Base-by-base conservation (phyloP, 169 alveolate species). In the Prorocentrum cordatum region DNA sequence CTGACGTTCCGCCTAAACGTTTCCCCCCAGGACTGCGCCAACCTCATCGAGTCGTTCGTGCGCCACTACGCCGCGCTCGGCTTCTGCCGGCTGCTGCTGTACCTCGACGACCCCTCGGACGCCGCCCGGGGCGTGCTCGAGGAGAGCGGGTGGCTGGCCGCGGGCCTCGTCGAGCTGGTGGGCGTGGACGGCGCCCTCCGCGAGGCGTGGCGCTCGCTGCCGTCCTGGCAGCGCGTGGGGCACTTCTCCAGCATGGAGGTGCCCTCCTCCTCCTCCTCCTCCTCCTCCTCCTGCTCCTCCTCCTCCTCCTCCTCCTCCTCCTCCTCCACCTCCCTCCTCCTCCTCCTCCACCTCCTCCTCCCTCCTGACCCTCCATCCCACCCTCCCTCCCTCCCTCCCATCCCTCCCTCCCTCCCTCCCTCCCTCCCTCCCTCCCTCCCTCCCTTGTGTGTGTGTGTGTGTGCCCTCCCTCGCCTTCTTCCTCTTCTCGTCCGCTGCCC, bases 41-140 rank as follows among this genome's bases (percentile, higher is more conserved):
- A 75, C 73, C 42, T 82, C 80, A 82, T 82, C 27, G 91, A 82
- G 68, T 62, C 80, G 58, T 82, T 82, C 31, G 91, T 82, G 22
- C 58, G 77, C 42, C 91, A 82, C 62, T 82, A 82, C 31, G 91
- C 91, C 3, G 91, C 91, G n/a, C 38, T 82, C 70, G 91, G 91
- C 6, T 77, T 77, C 64, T 58, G 26, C 33, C 59, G 73, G 10
- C 12, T 77, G 73, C 64, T 77, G 89, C 67, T 82, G 26, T 82
- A 82, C 68, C 59, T 64, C 47, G 91, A 82, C 29, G 91, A 82
- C n/a, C 58, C 54, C n/a, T 36, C 24, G 32, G 91, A 82, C 27
- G 45, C 80, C 10, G 47, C 91, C 5, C 80, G 68, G 5, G 91
- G 38, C 16, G 91, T 82, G 20, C 22, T 82, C 42, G 70, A 42